Evolutionary conservation across 495 filamentous ascomycete genomes (phyloP).

Genomic region (Neurospora terricola): DNA sequence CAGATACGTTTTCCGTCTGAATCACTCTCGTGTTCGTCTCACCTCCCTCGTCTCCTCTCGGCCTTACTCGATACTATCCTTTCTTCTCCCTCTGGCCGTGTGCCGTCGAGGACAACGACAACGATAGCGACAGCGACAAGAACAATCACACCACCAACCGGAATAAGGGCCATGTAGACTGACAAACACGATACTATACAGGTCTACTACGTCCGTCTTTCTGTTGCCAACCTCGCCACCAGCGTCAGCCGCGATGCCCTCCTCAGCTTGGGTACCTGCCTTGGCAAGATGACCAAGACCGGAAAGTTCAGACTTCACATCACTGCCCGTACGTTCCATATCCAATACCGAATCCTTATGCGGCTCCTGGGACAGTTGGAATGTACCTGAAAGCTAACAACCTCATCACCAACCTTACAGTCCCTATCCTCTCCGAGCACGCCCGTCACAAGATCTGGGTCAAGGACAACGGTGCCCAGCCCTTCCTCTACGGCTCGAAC

Average conservation of each 20-base stretch:
- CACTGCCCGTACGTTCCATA: slow-evolving; percentile 41
- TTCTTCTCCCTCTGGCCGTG: slow-evolving; percentile 3
- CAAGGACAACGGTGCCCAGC: slow-evolving; percentile 90
- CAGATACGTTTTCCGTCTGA: slow-evolving; percentile 78
- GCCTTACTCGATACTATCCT: neutral
- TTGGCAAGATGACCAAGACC: slow-evolving; percentile 85
- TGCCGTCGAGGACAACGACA: neutral
- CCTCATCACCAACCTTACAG: neutral
- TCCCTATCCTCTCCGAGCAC: slow-evolving; percentile 78
- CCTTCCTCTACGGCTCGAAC: slow-evolving; percentile 65
- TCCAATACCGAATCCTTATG: neutral
- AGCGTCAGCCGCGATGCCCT: slow-evolving; percentile 68
- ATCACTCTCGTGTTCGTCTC: slow-evolving; percentile 34
- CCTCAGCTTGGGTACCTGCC: slow-evolving; percentile 73
- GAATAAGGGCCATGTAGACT: neutral
- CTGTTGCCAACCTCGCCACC: slow-evolving; percentile 83
- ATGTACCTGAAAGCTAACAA: neutral
- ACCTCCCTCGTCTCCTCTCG: slow-evolving; percentile 4
- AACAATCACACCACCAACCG: neutral
- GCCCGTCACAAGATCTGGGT: slow-evolving; percentile 93
- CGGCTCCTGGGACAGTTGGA: neutral
- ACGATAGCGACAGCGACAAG: neutral
- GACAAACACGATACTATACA: slow-evolving; percentile 25
- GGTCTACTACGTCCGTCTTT: slow-evolving; percentile 82
- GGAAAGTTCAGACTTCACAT: slow-evolving; percentile 82